A percentile compares a stretch with the other conserved stretches of the same genome.
phyloP scores from a whole-genome alignment of 805 yeast genomes.

The Lipomyces sp. region DNA sequence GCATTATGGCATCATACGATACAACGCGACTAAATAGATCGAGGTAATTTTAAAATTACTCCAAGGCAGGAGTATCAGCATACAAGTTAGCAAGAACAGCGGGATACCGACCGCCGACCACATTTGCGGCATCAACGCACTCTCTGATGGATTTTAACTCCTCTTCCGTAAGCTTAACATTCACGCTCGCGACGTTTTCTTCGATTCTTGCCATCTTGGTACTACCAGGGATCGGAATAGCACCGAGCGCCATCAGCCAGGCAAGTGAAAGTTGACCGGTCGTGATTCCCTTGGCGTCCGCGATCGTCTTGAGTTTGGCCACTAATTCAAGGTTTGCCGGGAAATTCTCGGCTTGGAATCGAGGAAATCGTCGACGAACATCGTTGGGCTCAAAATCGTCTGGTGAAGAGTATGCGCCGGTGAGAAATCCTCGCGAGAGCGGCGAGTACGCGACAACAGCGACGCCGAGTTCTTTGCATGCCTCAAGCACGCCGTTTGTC shows the following conservation, averaged over 20 bases:
- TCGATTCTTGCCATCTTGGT: slow-evolving; percentile 62
- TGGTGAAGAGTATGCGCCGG: slow-evolving; percentile 59
- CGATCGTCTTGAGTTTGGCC: slow-evolving; percentile 55
- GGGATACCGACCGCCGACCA: slow-evolving; percentile 29
- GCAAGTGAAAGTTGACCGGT: slow-evolving; percentile 74
- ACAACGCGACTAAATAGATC: background rate
- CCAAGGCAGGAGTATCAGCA: slow-evolving; percentile 2
- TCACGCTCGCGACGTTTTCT: slow-evolving; percentile 55
- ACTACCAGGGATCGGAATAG: slow-evolving; percentile 83
- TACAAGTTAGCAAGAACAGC: slow-evolving; percentile 3
- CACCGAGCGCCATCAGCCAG: slow-evolving; percentile 58
- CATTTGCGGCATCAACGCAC: slow-evolving; percentile 28
- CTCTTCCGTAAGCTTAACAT: slow-evolving; percentile 24
- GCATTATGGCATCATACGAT: too few relatives aligned
- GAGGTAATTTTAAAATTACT: background rate
- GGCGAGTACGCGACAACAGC: slow-evolving; percentile 86
- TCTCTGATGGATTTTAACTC: slow-evolving; percentile 27
- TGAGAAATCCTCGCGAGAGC: slow-evolving; percentile 75
- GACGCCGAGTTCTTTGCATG: slow-evolving; percentile 61
- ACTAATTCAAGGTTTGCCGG: slow-evolving; percentile 58
- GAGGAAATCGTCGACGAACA: slow-evolving; percentile 56
- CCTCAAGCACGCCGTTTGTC: slow-evolving; percentile 65
- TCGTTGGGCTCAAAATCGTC: slow-evolving; percentile 60
- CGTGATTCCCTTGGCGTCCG: slow-evolving; percentile 53
- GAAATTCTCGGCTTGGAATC: slow-evolving; percentile 64